Base-by-base conservation (phyloP, 2,329 filamentous ascomycete species). In the Colletotrichum paranaense region DNA sequence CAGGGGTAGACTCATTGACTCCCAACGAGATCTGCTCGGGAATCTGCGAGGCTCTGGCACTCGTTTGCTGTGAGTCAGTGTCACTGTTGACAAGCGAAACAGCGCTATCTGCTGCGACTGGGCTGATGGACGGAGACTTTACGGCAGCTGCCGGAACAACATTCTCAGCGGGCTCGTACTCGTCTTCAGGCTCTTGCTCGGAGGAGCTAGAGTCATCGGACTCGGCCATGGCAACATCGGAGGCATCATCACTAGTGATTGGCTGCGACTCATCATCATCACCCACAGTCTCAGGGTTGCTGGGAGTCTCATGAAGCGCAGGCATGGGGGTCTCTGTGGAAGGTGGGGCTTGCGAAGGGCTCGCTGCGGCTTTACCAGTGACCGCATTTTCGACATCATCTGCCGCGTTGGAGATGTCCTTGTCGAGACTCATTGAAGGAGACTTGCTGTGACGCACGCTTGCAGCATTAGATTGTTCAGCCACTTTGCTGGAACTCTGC, bases 141-240 rank as follows among this genome's bases (percentile, higher is more conserved):
- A 91, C 90, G 62, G 82, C 85, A 72, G 90, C 89, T 2, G 87
- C 88, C 28, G 74, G 77, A 22, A 28, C 46, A 70, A 57, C 74
- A 4, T 82, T 83, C 67, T 86, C 86, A 22, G 88, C 88, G 60
- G 89, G 89, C 75, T 92, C 88, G 76, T 91, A 90, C 62, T 82
- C 86, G 72, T 91, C 89, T 2, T 68, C 57, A 53, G 72, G 60
- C n/a, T 76, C 77, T 19, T 63, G 67, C 55, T 78, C 76, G 1
- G 76, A 62, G 52, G 71, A 72, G 60, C 46, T 57, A 8, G 60
- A 56, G n/a, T 49, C 56, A 30, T 72, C 62, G 19, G 68, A 67
- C 38, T 75, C 75, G 22, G 64, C 65, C 75, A 76, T 76, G 30
- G 60, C 67, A 49, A 74, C 55, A 66, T 76, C 75, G 46, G 72